These are phyloP conservation scores for Yamadazyma insecticola DNA, from an alignment of 805 yeast genomes.

Conservation along the genomic window DNA sequence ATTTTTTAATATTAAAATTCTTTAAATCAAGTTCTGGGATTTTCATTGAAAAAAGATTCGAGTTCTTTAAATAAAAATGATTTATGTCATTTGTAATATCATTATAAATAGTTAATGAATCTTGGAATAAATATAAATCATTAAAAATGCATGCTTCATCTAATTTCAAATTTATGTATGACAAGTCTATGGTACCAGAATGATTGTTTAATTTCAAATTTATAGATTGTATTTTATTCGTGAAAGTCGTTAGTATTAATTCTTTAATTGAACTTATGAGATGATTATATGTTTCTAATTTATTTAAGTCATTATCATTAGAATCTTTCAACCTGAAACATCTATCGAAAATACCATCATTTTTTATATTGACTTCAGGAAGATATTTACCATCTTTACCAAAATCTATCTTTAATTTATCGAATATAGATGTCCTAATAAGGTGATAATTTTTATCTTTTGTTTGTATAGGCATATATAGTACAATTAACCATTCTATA, in stretches of 20 bases:
- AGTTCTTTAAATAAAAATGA: too few relatives aligned
- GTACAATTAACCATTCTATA: slow-evolving; percentile 60
- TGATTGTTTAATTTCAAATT: slow-evolving; percentile 2
- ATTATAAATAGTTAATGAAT: slow-evolving; percentile 4
- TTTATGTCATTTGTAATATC: slow-evolving; percentile 6
- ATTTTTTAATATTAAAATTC: slow-evolving; percentile 1
- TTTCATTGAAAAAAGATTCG: not conserved
- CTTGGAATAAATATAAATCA: slow-evolving; percentile 8
- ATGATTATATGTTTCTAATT: slow-evolving; percentile 48
- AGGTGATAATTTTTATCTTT: slow-evolving; percentile 33
- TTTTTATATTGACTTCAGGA: not conserved
- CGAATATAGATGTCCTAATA: slow-evolving; percentile 45
- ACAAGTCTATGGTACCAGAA: slow-evolving; percentile 3
- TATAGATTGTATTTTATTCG: slow-evolving; percentile 44
- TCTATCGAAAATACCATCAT: slow-evolving; percentile 21
- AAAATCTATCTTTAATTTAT: slow-evolving; percentile 54
- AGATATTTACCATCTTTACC: slow-evolving; percentile 13
- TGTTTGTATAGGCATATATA: slow-evolving; percentile 39
- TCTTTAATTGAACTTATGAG: slow-evolving; percentile 22
- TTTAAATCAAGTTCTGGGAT: slow-evolving; percentile 7
- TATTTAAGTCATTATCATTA: slow-evolving; percentile 27
- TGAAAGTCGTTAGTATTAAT: slow-evolving; percentile 10
- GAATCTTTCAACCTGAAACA: slow-evolving; percentile 37
- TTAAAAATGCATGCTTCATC: slow-evolving; percentile 2
- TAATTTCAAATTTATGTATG: slow-evolving; percentile 6